phyloP scores from a whole-genome alignment of 2,329 filamentous ascomycete genomes.

The Aspergillus ochraceus region DNA sequence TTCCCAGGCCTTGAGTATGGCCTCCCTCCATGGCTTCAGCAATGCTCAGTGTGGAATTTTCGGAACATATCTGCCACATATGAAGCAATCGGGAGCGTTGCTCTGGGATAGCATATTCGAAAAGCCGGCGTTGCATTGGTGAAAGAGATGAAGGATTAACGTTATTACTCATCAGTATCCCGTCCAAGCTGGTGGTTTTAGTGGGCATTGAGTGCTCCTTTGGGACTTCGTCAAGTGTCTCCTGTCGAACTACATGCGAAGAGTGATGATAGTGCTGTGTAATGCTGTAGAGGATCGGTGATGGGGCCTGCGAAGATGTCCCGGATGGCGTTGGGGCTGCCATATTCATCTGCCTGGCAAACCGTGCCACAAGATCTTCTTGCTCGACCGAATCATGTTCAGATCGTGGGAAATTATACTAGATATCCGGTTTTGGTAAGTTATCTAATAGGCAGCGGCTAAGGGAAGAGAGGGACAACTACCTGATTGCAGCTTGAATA shows the following conservation, averaged over 20 bases:
- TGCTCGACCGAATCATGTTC: constrained; percentile 63
- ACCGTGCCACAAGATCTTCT: constrained; percentile 79
- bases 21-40: neutral
- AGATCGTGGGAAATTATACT: constrained; percentile 45
- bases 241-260: constrained; percentile 60
- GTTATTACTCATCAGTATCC: constrained; percentile 44
- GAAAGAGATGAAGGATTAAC: constrained; percentile 71
- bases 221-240: constrained; percentile 36
- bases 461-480: constrained; percentile 19
- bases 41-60: neutral
- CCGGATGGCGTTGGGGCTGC: constrained; percentile 34
- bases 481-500: constrained; percentile 44
- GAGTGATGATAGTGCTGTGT: constrained; percentile 85
- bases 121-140: constrained; percentile 73
- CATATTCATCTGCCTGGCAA: constrained; percentile 73
- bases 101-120: constrained; percentile 69
- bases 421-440: constrained; percentile 20
- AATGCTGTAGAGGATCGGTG: constrained; percentile 68
- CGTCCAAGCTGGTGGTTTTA: constrained; percentile 41
- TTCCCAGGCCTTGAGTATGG: neutral
- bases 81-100: constrained; percentile 76
- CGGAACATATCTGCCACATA: constrained; percentile 78
- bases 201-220: constrained; percentile 25
- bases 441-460: neutral
- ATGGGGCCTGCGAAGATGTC: constrained; percentile 33